phyloP scores from a whole-genome alignment of 306 rosid genomes.

The Castanea mollissima region DNA sequence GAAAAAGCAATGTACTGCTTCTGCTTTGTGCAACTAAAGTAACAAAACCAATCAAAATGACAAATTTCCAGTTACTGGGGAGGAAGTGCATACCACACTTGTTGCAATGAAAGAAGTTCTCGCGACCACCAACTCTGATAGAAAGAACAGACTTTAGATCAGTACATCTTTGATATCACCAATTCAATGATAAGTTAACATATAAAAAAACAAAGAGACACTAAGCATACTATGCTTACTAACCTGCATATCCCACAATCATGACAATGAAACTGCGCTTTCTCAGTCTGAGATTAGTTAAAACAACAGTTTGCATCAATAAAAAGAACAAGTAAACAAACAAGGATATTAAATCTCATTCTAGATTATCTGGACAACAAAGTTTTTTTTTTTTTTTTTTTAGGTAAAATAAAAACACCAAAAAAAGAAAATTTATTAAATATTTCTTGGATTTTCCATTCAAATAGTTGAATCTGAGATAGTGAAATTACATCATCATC shows the following conservation, averaged over 20 bases:
- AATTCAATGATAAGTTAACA: constrained; percentile 10
- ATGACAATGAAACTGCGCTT: constrained; percentile 81
- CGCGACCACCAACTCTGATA: constrained; percentile 85
- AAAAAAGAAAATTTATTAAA: not conserved
- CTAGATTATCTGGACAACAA: constrained; percentile 4
- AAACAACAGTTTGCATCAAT: constrained; percentile 17
- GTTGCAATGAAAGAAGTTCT: constrained; percentile 80
- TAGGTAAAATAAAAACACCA: constrained; percentile 6
- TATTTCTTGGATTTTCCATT: not conserved
- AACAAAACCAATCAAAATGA: not conserved
- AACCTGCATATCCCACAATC: constrained; percentile 99
- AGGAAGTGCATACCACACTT: constrained; percentile 77
- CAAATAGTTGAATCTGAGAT: not conserved
- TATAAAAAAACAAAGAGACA: not conserved
- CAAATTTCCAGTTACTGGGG: not conserved
- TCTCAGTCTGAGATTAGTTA: constrained; percentile 50
- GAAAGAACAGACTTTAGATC: constrained; percentile 18
- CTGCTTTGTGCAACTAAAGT: not conserved
- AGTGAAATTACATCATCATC: constrained; percentile 77
- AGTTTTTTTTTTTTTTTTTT: not conserved
- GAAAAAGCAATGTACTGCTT: not conserved
- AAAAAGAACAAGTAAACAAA: constrained; percentile 6
- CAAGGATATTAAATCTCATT: constrained; percentile 16
- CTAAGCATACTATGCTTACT: constrained; percentile 15
- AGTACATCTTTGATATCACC: constrained; percentile 21